Percentiles rank a stretch among this genome's conserved stretches.
Conservation (phyloP, 2,329 filamentous ascomycete species). For the Alternaria ethzedia region DNA sequence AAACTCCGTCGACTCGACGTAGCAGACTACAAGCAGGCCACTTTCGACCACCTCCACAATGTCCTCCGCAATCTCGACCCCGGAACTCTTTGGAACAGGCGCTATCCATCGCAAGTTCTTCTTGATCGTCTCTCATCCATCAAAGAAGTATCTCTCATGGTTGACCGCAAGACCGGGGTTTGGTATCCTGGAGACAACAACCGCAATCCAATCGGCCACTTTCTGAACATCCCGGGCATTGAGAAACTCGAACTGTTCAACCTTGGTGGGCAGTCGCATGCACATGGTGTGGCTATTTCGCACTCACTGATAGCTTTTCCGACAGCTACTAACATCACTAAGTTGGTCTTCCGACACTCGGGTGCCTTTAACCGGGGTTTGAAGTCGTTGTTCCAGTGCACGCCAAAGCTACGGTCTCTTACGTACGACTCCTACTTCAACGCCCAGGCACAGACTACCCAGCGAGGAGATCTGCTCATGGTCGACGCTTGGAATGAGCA, state of each 20-base stretch:
- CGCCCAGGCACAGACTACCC: constrained; percentile 1
- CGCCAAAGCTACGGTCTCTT: constrained; percentile 29
- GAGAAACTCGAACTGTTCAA: constrained; percentile 23
- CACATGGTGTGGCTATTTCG: neutral
- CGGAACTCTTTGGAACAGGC: constrained; percentile 4
- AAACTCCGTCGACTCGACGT: constrained; percentile 23
- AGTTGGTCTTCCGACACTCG: constrained; percentile 27
- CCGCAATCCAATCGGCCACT: constrained; percentile 13
- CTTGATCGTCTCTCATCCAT: constrained; percentile 22
- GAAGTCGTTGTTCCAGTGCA: constrained; percentile 11
- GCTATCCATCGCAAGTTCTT: constrained; percentile 15
- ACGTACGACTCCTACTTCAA: constrained; percentile 34
- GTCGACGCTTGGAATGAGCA: constrained; percentile 24
- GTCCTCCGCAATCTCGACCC: constrained; percentile 23
- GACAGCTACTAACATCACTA: constrained; percentile 25
- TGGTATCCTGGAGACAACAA: constrained; percentile 9
- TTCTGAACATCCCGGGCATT: constrained; percentile 23
- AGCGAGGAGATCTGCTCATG: constrained; percentile 16
- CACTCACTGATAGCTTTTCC: constrained; percentile 2
- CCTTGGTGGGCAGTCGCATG: neutral
- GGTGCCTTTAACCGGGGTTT: constrained; percentile 10
- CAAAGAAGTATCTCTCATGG: constrained; percentile 23
- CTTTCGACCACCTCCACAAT: constrained; percentile 25
- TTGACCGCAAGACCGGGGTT: constrained; percentile 23
- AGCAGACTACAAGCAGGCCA: constrained; percentile 24